Conservation (phyloP, 768 basidiomycete species). For the Tylopilus rubrobrunneus region DNA sequence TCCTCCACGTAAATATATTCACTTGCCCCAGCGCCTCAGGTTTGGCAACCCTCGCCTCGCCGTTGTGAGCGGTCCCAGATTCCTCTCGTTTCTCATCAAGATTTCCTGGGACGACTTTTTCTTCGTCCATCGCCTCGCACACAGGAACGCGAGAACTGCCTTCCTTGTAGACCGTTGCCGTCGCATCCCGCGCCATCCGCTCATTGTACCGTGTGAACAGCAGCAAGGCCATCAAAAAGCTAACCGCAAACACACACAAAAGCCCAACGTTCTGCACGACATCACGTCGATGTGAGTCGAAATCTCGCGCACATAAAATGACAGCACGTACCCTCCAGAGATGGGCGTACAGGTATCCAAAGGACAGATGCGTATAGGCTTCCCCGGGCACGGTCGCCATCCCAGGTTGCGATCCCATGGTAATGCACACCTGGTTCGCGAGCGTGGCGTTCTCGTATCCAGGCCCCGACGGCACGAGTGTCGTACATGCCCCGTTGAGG, state of each 20-base stretch:
- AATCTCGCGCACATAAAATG: slow-evolving; percentile 1
- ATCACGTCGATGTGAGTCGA: background rate
- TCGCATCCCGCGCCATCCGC: slow-evolving; percentile 27
- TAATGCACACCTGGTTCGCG: slow-evolving; percentile 41
- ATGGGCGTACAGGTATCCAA: slow-evolving; percentile 23
- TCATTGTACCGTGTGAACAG: slow-evolving; percentile 32
- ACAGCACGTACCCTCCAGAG: slow-evolving; percentile 35
- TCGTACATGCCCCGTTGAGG: slow-evolving; percentile 68
- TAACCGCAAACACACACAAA: slow-evolving; percentile 39
- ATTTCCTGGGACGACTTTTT: background rate
- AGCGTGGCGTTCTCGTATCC: slow-evolving; percentile 32
- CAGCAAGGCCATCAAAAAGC: slow-evolving; percentile 36
- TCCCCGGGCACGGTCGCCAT: slow-evolving; percentile 39
- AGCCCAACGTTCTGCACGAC: slow-evolving; percentile 40
- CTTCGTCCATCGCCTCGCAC: slow-evolving; percentile 12
- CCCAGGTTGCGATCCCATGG: slow-evolving; percentile 40
- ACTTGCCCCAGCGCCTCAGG: slow-evolving; percentile 24
- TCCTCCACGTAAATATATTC: slow-evolving; percentile 78
- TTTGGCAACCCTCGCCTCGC: background rate
- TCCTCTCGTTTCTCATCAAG: background rate
- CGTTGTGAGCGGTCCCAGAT: background rate
- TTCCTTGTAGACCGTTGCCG: too few relatives aligned
- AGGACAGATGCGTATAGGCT: slow-evolving; percentile 35
- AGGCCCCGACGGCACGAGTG: slow-evolving; percentile 43
- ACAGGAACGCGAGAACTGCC: too few relatives aligned